phyloP scores from a whole-genome alignment of 1,284 basidiomycete genomes.

The Coniferiporia sulphurascens region DNA sequence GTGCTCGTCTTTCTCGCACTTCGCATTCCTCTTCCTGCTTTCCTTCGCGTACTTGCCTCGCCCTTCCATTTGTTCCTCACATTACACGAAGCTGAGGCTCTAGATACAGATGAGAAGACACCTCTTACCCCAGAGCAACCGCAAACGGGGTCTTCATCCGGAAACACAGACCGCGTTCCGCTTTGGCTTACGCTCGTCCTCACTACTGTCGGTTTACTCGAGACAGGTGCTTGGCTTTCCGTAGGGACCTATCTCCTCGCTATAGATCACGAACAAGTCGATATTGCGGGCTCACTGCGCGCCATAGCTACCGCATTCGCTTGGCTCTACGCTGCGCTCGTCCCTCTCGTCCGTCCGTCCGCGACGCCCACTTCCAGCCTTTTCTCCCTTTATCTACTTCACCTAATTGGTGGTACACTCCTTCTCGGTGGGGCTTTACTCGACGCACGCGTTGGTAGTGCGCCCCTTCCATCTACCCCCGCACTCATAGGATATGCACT shows the following conservation, averaged over 20 bases:
- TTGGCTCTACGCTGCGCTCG: conserved; percentile 54
- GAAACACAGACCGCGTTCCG: conserved; percentile 22
- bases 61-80: conserved; percentile 50
- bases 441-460: conserved; percentile 35
- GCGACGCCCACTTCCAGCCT: conserved; percentile 49
- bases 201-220: conserved; percentile 42
- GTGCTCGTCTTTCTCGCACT: conserved; percentile 42
- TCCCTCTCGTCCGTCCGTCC: conserved; percentile 36
- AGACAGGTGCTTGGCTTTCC: conserved; percentile 47
- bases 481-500: conserved; percentile 31
- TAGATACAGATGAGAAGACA: conserved; percentile 27
- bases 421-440: conserved; percentile 47
- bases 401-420: conserved; percentile 38
- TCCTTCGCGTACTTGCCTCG: conserved; percentile 25
- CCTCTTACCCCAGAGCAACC: neutral
- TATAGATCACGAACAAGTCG: conserved; percentile 23
- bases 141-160: neutral
- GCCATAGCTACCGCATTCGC: conserved; percentile 38
- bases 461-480: conserved; percentile 33
- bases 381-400: conserved; percentile 43
- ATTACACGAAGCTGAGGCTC: conserved; percentile 54
- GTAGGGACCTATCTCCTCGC: conserved; percentile 40
- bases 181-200: conserved; percentile 56
- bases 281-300: conserved; percentile 27
- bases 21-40: conserved; percentile 32